phyloP scores from a whole-genome alignment of 179 eudicot genomes.

The Patellifolia procumbens region DNA sequence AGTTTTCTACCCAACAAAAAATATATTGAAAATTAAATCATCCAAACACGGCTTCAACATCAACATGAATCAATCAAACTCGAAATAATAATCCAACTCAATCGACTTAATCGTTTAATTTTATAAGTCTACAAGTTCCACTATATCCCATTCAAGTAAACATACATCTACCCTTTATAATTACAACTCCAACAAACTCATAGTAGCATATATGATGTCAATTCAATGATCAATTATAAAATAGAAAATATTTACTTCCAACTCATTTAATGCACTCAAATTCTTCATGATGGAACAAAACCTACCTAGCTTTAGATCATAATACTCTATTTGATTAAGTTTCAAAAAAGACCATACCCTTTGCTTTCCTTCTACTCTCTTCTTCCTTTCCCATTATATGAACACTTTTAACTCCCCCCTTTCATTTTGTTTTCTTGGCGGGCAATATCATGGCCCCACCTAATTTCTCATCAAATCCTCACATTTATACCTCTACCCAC shows the following conservation, averaged over 20 bases:
- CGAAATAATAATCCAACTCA: too few relatives aligned
- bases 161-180: too few relatives aligned
- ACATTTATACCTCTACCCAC: slow-evolving; percentile 30
- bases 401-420: too few relatives aligned
- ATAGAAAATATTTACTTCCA: background rate
- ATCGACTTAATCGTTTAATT: too few relatives aligned
- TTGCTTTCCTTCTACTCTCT: slow-evolving; percentile 56
- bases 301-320: slow-evolving; percentile 2
- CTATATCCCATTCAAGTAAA: too few relatives aligned
- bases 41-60: too few relatives aligned
- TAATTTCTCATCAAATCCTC: slow-evolving; percentile 10
- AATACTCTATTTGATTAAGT: background rate
- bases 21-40: too few relatives aligned
- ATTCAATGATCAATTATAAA: background rate
- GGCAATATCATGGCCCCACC: slow-evolving; percentile 29
- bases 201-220: background rate
- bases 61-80: too few relatives aligned
- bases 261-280: background rate
- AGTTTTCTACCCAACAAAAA: too few relatives aligned
- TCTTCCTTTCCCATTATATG: slow-evolving; percentile 3
- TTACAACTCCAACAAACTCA: background rate
- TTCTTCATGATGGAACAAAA: background rate
- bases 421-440: slow-evolving; percentile 28
- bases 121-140: too few relatives aligned
- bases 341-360: background rate